Base-by-base conservation (phyloP, 2,329 filamentous ascomycete genomes). In the Teratosphaeria zuluensis region DNA sequence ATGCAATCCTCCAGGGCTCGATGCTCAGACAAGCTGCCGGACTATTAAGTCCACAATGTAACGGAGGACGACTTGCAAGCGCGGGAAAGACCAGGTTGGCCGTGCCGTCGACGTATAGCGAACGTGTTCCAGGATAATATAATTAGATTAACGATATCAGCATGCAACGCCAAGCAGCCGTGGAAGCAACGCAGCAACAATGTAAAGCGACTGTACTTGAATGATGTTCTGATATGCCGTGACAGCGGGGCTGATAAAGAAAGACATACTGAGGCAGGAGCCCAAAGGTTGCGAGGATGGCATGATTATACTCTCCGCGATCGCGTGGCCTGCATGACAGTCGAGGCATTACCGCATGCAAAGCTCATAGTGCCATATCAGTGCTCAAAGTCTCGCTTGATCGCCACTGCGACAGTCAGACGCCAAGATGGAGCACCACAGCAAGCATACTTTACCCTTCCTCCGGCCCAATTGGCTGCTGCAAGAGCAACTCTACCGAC, bases 1-100 rank as follows among this genome's bases (percentile, higher is more conserved):
- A 76, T 77, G 72, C 73, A 76, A 74, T 75, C 76, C 77, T 75
- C 76, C 75, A 76, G 75, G 77, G 75, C 75, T 73, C 73, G 70
- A 73, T 72, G 74, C 75, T 76, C 75, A 75, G 74, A 75, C 75
- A 77, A 74, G 72, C 73, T 69, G 73, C 75, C 72, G 70, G 69
- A 67, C 69, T 5, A 48, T 21, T 9, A 9, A 48, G 42, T 8
- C 16, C 42, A n/a, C 6, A 48, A 21, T 14, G 42, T 19, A 24
- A 19, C 42, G 42, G 3, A 24, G 19, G 42, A 48, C 9, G 42
- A 21, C 16, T 11, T 48, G 42, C 42, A 4, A 48, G 19, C 16
- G 42, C 42, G 6, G 42, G 9, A 9, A 21, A 8, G 42, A 21
- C 16, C 42, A 48, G 42, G 42, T 48, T 11, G n/a, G 42, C 42